A percentile compares a stretch with the other conserved stretches of the same genome.
These are phyloP conservation scores for Ceratobasidium theobromae DNA, from an alignment of 1,284 basidiomycete species.

Conservation along the genomic window DNA sequence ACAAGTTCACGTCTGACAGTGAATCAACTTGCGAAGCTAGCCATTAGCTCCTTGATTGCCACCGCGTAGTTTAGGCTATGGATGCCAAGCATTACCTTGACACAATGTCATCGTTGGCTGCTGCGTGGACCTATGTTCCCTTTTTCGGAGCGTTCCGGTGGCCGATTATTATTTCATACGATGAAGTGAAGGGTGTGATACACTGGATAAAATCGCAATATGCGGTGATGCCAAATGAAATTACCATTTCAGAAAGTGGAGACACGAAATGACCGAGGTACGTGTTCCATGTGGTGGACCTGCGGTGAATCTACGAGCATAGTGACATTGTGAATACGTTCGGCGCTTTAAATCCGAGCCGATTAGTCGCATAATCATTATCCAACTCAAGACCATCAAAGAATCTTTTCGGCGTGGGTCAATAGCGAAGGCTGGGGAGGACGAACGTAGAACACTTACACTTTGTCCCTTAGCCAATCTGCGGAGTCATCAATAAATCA, in stretches of 20 bases:
- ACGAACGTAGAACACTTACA: conserved; percentile 43
- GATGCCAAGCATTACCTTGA: too few relatives aligned
- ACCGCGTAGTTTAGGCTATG: too few relatives aligned
- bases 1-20: neutral
- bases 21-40: too few relatives aligned
- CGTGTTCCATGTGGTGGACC: neutral
- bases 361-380: conserved; percentile 56
- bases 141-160: neutral
- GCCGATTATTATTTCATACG: neutral
- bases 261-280: neutral
- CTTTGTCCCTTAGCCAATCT: conserved; percentile 75
- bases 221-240: too few relatives aligned
- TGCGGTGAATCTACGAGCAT: conserved; percentile 20
- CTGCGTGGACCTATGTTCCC: too few relatives aligned
- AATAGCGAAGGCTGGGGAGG: neutral
- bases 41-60: too few relatives aligned
- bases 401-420: conserved; percentile 34
- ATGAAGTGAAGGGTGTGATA: too few relatives aligned
- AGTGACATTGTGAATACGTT: conserved; percentile 68
- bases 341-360: conserved; percentile 72
- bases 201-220: too few relatives aligned
- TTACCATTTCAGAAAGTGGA: too few relatives aligned
- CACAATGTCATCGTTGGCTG: too few relatives aligned
- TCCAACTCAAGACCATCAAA: conserved; percentile 66
- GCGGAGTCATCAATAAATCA: neutral